Evolutionary conservation across 805 yeast genomes (phyloP), one percentile per base, ranked within the genome.

Genomic region (Yamadazyma tumulicola): DNA sequence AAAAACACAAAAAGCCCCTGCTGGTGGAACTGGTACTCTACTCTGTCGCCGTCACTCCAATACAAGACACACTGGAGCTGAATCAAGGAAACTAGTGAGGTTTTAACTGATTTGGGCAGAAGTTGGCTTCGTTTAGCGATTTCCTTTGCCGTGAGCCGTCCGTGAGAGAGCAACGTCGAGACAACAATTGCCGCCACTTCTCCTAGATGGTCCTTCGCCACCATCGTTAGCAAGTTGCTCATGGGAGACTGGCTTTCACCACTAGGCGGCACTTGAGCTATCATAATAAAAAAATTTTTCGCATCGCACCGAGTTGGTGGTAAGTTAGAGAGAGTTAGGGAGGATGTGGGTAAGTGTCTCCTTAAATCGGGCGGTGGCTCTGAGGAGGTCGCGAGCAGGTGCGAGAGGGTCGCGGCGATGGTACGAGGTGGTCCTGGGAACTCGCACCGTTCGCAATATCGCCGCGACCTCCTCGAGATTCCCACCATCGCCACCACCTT

Each of bases 41-140:
- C 65, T 13, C 21, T 37, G 4, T 16, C 25, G 31, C 45, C 51
- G 2, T 37, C 43, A 12, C 60, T 61, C 77, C 88, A 79, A 49
- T 77, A 77, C 16, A 72, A 72, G 7, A 85, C 79, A 55, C 95
- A 83, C 39, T 84, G 76, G 42, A 86, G 65, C 57, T 91, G 96
- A 26, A 89, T 69, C 48, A 91, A 62, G 6, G 89, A 75, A 4
- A 85, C 94, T 27, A 91, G 64, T 0, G 84, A 68, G 21, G 81
- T 74, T 44, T 79, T 79, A 13, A 85, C 75, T 10, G 72, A 59
- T 10, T 72, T 55, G 0, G 64, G 34, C 1, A 81, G 72, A 31
- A 83, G 52, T 6, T 61, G 57, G 2, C 81, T 64, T 33, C 61
- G 59, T 18, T 58, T 53, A 27, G 71, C 55, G 15, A 88, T 46